Evolutionary conservation across 306 rosid genomes (phyloP), one percentile per base, ranked within the genome.

Genomic region (Hippophae rhamnoides): DNA sequence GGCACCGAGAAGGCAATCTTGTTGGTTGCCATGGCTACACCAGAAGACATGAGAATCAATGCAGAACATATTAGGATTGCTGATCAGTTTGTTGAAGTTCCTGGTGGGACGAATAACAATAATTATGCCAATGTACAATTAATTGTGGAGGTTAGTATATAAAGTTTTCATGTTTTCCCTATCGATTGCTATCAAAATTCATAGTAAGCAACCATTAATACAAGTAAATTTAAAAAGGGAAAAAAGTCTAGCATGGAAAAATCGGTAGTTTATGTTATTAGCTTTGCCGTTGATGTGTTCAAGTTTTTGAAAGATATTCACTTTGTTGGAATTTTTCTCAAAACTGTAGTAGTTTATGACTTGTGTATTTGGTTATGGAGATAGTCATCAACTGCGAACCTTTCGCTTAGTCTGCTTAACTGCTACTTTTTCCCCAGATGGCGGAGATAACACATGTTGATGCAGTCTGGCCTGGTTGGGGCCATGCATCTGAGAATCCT

Each of bases 381-480:
- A 45, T 18, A 18, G 23, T 18, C 23, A 18, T 44, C 54, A 52
- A 58, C 38, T 31, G 2, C 3, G 38, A 31, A 41, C 44, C 60
- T 60, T n/a, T 49, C 56, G 62, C 5, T 54, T 57, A 52, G 26
- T 46, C 60, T 47, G 13, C 56, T 65, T 58, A 47, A 49, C 13
- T 62, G 54, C 70, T 57, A 58, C 56, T 69, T 62, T 66, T 58
- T 69, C 45, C 51, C 43, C 86, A 93, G 99, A 71, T 77, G 84
- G 99, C 99, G 1, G 99, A 93, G 90, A 89, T 84, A 69, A 93
- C 97, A 51, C 99, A 57, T 54, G 99, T 93, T 58, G 90, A 93
- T 77, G 99, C 99, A 10, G 99, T 93, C 63, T 93, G 99, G 97
- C 99, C 99, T 66, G 99, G 99, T 68, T 93, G 99, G 99, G 99